phyloP scores from a whole-genome alignment of 768 basidiomycete genomes.

The Rubroboletus pulcherrimus region DNA sequence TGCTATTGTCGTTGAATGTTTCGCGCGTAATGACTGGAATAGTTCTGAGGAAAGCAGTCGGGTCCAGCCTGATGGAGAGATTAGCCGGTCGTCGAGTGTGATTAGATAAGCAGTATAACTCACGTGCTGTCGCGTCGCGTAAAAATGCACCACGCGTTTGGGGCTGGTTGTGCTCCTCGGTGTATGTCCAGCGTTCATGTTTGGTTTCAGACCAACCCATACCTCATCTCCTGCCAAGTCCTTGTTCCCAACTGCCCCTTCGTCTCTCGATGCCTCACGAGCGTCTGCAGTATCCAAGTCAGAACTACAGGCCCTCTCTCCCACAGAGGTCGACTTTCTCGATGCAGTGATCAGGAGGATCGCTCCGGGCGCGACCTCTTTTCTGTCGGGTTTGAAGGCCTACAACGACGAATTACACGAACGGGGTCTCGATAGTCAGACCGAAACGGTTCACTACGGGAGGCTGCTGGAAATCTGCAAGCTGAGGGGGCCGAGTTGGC shows the following conservation, averaged over 20 bases:
- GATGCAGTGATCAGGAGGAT: conserved; percentile 73
- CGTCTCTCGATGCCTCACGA: conserved; percentile 36
- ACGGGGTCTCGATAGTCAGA: conserved; percentile 68
- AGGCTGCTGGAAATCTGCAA: conserved; percentile 82
- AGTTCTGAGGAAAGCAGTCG: conserved; percentile 9
- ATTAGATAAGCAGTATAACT: conserved; percentile 22
- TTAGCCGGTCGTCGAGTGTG: neutral
- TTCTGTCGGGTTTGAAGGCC: conserved; percentile 78
- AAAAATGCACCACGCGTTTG: conserved; percentile 16
- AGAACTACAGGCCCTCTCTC: conserved; percentile 50
- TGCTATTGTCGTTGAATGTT: neutral
- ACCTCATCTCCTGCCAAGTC: conserved; percentile 45
- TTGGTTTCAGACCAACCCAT: conserved; percentile 44
- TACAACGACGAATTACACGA: conserved; percentile 78
- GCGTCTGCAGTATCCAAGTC: conserved; percentile 38
- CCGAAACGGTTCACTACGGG: conserved; percentile 77
- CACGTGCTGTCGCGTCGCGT: conserved; percentile 30
- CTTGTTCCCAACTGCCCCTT: conserved; percentile 15
- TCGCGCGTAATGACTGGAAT: neutral
- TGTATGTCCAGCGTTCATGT: conserved; percentile 30
- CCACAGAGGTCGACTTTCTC: conserved; percentile 63
- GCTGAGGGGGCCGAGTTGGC: conserved; percentile 76
- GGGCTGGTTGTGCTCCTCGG: neutral
- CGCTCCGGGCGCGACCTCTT: conserved; percentile 64
- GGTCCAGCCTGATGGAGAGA: conserved; percentile 5